Percentiles rank a stretch among this genome's conserved stretches.
Evolutionary conservation across 164 flowering plant species (phyloP).

Genomic region (Chimonanthus praecox): DNA sequence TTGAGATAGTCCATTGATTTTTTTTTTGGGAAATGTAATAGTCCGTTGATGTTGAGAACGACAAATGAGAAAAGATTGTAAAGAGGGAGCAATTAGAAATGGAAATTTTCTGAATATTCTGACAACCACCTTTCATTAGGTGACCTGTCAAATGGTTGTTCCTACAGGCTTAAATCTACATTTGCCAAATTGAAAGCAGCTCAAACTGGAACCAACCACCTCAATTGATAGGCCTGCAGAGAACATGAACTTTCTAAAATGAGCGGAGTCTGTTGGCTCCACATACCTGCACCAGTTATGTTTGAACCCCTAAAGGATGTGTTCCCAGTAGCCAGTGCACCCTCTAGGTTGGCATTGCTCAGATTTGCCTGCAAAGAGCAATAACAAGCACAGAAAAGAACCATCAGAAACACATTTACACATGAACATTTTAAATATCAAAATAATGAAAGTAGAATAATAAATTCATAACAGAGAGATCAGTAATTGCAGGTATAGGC

Average conservation of each 20-base stretch:
- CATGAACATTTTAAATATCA: too few relatives aligned
- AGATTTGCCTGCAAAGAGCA: slow-evolving; percentile 58
- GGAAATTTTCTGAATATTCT: not conserved
- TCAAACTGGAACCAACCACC: not conserved
- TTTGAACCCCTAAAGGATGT: slow-evolving; percentile 84
- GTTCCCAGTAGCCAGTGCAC: slow-evolving; percentile 87
- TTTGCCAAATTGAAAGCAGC: not conserved
- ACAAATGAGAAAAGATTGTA: not conserved
- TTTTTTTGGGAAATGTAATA: too few relatives aligned
- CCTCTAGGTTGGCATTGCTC: slow-evolving; percentile 90
- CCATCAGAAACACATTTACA: not conserved
- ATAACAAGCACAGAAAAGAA: not conserved
- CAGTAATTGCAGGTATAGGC: too few relatives aligned
- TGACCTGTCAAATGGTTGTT: not conserved
- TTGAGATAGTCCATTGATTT: too few relatives aligned
- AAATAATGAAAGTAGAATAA: not conserved
- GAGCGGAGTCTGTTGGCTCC: not conserved
- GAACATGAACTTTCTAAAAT: not conserved
- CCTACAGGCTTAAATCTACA: not conserved
- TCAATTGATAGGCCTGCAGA: not conserved
- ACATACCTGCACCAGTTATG: slow-evolving; percentile 82
- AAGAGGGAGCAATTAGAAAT: not conserved
- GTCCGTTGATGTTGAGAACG: too few relatives aligned
- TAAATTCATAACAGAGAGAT: too few relatives aligned
- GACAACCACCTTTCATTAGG: not conserved